Percentiles rank a stretch among this genome's conserved stretches.
Conservation (phyloP, 2,329 filamentous ascomycete genomes). For the Cadophora sp. region DNA sequence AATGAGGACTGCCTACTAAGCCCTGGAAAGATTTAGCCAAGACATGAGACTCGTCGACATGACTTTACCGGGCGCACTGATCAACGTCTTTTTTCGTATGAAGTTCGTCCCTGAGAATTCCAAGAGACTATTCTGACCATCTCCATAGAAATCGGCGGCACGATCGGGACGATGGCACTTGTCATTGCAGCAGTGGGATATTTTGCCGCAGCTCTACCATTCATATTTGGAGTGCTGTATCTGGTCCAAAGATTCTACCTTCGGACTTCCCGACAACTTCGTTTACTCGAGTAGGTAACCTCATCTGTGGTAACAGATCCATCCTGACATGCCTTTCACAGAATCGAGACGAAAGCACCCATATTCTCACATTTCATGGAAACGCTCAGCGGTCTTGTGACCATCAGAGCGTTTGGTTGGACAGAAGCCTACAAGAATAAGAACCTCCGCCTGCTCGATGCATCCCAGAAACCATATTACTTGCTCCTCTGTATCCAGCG, state of each 20-base stretch:
- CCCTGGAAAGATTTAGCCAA: constrained; percentile 17
- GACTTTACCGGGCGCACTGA: not conserved
- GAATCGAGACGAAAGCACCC: constrained; percentile 49
- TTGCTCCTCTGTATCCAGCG: constrained; percentile 61
- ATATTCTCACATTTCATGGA: constrained; percentile 55
- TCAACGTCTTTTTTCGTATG: constrained; percentile 10
- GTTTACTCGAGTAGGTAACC: constrained; percentile 47
- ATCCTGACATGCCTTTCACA: not conserved
- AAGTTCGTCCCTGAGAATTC: too few relatives aligned
- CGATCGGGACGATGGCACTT: constrained; percentile 2
- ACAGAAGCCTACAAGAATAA: constrained; percentile 47
- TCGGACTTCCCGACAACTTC: constrained; percentile 54
- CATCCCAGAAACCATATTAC: constrained; percentile 63
- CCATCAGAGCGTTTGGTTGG: constrained; percentile 53
- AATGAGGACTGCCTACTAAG: not conserved
- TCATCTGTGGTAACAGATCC: not conserved
- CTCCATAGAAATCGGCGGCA: not conserved
- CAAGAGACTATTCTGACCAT: not conserved
- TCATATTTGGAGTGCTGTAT: not conserved
- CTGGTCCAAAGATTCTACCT: constrained; percentile 50
- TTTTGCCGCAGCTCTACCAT: not conserved
- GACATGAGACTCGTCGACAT: constrained; percentile 20
- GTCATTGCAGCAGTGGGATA: constrained; percentile 8
- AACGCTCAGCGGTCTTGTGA: constrained; percentile 49
- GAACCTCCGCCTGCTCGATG: constrained; percentile 54